Evolutionary conservation across 257 asterid genomes (phyloP).

Genomic region (Fraxinus anomala): DNA sequence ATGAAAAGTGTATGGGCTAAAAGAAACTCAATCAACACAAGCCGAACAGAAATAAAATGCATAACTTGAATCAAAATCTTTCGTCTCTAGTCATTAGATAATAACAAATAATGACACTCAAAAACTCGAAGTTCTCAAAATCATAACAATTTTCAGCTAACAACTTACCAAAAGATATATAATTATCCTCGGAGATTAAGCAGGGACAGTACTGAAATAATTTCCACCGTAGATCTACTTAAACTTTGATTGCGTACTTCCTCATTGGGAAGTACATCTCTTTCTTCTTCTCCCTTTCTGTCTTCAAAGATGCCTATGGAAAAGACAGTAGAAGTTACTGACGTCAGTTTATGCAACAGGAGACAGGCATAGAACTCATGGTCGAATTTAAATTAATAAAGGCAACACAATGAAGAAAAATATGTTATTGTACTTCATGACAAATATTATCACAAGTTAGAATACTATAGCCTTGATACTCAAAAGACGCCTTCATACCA

Average conservation of each 20-base stretch:
- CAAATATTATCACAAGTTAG: background rate
- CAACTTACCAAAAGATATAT: slow-evolving; percentile 15
- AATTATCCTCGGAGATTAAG: slow-evolving; percentile 5
- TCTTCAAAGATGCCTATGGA: slow-evolving; percentile 45
- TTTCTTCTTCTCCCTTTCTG: slow-evolving; percentile 43
- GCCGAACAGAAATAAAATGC: background rate
- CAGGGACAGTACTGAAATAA: slow-evolving; percentile 7
- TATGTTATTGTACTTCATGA: no score
- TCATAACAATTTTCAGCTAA: background rate
- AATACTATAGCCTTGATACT: background rate
- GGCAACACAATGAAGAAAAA: no score
- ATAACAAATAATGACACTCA: background rate
- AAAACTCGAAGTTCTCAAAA: background rate
- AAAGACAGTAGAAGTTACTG: background rate
- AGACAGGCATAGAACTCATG: background rate
- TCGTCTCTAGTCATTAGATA: background rate
- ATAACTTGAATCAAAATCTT: background rate
- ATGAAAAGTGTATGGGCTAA: no score
- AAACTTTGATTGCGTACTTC: slow-evolving; percentile 51
- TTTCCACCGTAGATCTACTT: slow-evolving; percentile 16
- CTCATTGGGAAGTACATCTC: slow-evolving; percentile 50
- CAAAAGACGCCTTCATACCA: background rate
- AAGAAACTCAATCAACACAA: no score
- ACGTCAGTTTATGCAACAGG: background rate
- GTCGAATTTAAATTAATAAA: no score